Evolutionary conservation across 2,329 filamentous ascomycete genomes (phyloP), one percentile per base, ranked within the genome.

Genomic region (Xylaria sp.): DNA sequence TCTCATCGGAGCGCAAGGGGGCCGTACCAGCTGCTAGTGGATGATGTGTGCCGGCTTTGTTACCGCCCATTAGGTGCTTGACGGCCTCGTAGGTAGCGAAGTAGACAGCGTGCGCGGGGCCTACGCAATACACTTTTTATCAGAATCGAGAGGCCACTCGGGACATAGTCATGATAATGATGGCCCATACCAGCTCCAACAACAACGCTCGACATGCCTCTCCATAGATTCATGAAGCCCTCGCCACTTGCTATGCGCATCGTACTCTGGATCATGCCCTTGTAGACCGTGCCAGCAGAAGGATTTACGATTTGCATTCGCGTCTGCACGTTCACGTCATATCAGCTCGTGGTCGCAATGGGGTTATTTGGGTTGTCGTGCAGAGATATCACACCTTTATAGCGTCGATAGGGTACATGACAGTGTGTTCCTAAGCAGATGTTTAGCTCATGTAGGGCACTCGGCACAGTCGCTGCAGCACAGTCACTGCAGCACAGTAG

Each of bases 341-440:
- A 63, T 74, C 58, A 74, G 69, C 53, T 55, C 45, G 27, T 39
- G 20, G 22, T 27, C 33, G 53, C 36, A 15, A 36, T 31, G 57
- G 38, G 42, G 25, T 33, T 27, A 0, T 6, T 7, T 6, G 25
- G n/a, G 66, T 77, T 65, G 74, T 73, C 33, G 45, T 60, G 59
- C 22, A 45, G 50, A 51, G 10, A 49, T 63, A 20, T 63, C 79
- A 72, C 73, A 97, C 96, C 91, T 99, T 99, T 78, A 99, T 92
- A 73, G 97, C 89, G 83, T 99, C 96, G 77, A 99, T 92, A 22
- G 96, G 96, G 79, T 99, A 99, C 96, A 99, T 98, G 76, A 97
- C 94, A 66, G 95, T 96, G 81, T 98, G 95, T 83, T 98, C 95
- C 94, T 97, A 42, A 29, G 53, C n/a, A 44, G 17, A 56, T 39